Evolutionary conservation across 2,329 filamentous ascomycete genomes (phyloP).

Genomic region (Annulohypoxylon truncatum): DNA sequence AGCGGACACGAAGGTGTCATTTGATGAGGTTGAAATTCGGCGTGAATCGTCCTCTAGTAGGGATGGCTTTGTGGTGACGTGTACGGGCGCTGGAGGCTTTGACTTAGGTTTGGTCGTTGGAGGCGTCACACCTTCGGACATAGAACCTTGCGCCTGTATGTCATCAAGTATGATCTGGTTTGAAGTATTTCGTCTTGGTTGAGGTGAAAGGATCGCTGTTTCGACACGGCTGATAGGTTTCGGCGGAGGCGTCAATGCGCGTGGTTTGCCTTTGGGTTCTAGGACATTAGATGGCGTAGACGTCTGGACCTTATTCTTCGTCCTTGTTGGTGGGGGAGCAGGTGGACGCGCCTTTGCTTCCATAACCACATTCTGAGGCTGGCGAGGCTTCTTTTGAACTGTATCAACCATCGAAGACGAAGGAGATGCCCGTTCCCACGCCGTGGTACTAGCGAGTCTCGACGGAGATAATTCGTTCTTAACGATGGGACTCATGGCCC

Average conservation of each 20-base stretch:
- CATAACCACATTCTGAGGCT: not conserved
- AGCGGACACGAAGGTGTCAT: conserved; percentile 60
- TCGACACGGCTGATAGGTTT: conserved; percentile 35
- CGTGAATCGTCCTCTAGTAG: not conserved
- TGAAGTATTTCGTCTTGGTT: conserved; percentile 43
- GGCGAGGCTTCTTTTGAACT: conserved; percentile 6
- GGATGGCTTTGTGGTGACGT: conserved; percentile 10
- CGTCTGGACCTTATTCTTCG: conserved; percentile 26
- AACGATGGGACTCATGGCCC: conserved; percentile 45
- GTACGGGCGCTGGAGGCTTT: conserved; percentile 25
- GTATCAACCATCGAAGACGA: conserved; percentile 18
- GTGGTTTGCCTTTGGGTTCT: conserved; percentile 38
- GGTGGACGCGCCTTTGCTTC: conserved; percentile 40
- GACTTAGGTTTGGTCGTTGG: conserved; percentile 34
- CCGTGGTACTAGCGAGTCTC: conserved; percentile 36
- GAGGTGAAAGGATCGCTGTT: conserved; percentile 46
- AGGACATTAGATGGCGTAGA: conserved; percentile 7
- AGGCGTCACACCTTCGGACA: conserved; percentile 18
- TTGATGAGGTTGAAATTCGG: conserved; percentile 54
- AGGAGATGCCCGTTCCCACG: conserved; percentile 40
- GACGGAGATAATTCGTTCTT: conserved; percentile 44
- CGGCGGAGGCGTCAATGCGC: conserved; percentile 43
- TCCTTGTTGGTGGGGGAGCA: conserved; percentile 44
- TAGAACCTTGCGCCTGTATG: conserved; percentile 12
- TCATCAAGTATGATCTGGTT: conserved; percentile 40